A percentile compares a stretch with the other conserved stretches of the same genome.
phyloP scores from a whole-genome alignment of 139 green algal genomes.

The Chlorella sp. region DNA sequence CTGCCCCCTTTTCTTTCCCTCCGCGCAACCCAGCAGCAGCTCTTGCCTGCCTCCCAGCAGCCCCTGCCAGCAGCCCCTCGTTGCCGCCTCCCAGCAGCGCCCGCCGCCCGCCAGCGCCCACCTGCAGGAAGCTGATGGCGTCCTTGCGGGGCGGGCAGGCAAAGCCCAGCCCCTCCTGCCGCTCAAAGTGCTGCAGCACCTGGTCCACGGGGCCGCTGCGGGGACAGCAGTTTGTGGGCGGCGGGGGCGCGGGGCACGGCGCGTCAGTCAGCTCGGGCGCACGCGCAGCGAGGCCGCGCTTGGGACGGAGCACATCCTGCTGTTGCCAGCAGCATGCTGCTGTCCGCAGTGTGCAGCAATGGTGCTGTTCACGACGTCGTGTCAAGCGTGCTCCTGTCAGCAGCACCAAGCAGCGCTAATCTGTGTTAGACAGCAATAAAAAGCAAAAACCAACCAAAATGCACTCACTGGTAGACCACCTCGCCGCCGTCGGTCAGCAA shows the following conservation, averaged over 20 bases:
- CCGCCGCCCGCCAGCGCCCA: background rate
- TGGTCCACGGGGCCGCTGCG: slow-evolving; percentile 52
- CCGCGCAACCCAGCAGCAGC: background rate
- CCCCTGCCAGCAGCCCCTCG: too few species aligned
- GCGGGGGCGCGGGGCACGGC: background rate
- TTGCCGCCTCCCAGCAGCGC: too few species aligned
- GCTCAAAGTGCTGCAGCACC: slow-evolving; percentile 60
- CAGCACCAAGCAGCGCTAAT: background rate
- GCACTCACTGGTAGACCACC: slow-evolving; percentile 60
- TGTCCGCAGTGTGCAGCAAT: background rate
- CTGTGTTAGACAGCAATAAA: too few species aligned
- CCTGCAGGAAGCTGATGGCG: slow-evolving; percentile 63
- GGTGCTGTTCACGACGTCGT: background rate
- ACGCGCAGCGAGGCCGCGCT: background rate
- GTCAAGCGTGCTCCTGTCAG: background rate
- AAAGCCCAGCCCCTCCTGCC: slow-evolving; percentile 55
- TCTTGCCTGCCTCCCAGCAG: background rate
- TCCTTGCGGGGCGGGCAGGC: slow-evolving; percentile 72
- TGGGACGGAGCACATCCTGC: background rate
- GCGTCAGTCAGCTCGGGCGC: too few species aligned
- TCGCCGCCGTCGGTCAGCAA: slow-evolving; percentile 63
- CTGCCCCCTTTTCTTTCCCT: background rate
- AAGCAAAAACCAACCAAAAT: too few species aligned
- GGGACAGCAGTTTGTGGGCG: background rate
- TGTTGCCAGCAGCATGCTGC: background rate